Conservation (phyloP, 495 filamentous ascomycete species). For the Opeltia flavorubescens region DNA sequence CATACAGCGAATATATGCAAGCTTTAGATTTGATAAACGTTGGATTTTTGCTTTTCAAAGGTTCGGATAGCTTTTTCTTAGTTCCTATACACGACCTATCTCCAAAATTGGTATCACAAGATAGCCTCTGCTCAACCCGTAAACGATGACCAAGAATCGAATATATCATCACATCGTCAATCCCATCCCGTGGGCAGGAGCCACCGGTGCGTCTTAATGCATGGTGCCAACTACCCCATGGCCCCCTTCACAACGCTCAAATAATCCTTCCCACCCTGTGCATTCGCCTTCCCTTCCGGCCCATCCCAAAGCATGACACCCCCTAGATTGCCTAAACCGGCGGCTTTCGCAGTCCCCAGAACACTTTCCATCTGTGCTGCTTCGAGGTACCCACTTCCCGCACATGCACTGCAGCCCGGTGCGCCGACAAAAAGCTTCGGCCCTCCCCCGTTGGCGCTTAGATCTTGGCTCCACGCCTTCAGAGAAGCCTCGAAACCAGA, state of each 20-base stretch:
- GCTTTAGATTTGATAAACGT: too few species aligned
- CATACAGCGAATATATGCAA: too few species aligned
- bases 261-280: slow-evolving; percentile 10
- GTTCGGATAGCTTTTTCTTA: too few species aligned
- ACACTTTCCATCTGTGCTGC: slow-evolving; percentile 22
- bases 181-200: background rate
- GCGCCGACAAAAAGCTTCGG: slow-evolving; percentile 38
- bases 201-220: background rate
- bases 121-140: background rate
- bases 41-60: too few species aligned
- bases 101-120: background rate
- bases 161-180: background rate
- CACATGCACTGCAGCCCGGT: slow-evolving; percentile 25
- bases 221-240: background rate
- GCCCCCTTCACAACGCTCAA: slow-evolving; percentile 9
- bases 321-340: slow-evolving; percentile 25
- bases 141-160: background rate
- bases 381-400: slow-evolving; percentile 29
- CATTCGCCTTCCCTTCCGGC: slow-evolving; percentile 14
- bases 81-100: too few species aligned
- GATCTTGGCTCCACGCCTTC: slow-evolving; percentile 29
- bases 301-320: slow-evolving; percentile 44
- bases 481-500: slow-evolving; percentile 22
- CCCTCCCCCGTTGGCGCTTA: slow-evolving; percentile 22
- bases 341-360: slow-evolving; percentile 18